Conservation (phyloP, 768 basidiomycete species). For the Favolaschia claudopus region DNA sequence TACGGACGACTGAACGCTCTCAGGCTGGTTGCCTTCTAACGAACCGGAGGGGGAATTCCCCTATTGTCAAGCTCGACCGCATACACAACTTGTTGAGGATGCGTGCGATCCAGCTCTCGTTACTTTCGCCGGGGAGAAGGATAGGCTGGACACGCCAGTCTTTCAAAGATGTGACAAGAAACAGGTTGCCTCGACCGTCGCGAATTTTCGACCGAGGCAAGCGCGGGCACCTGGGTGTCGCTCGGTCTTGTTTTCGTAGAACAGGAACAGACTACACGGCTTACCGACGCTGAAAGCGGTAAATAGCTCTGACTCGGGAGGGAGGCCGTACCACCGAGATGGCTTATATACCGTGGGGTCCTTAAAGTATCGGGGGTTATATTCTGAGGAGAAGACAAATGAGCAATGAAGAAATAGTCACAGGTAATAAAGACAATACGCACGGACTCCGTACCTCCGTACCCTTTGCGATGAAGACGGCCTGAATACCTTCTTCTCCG, state of each 20-base stretch:
- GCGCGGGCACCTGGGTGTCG: conserved; percentile 45
- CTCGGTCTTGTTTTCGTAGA: no score
- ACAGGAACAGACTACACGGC: no score
- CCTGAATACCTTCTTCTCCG: conserved; percentile 32
- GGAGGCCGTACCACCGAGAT: conserved; percentile 54
- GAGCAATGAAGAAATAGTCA: conserved; percentile 3
- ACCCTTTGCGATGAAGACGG: conserved; percentile 31
- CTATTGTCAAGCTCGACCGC: no score
- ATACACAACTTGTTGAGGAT: no score
- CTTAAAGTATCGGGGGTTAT: conserved; percentile 57
- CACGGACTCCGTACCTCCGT: conserved; percentile 31
- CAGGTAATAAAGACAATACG: conserved; percentile 31
- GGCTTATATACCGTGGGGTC: conserved; percentile 56
- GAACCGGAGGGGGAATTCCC: no score
- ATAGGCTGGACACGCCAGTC: background rate
- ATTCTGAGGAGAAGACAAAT: conserved; percentile 40
- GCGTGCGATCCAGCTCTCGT: no score
- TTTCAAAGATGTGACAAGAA: conserved; percentile 40
- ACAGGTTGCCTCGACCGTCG: conserved; percentile 50
- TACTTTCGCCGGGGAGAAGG: no score
- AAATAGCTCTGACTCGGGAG: conserved; percentile 49
- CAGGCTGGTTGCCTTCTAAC: no score
- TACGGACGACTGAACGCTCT: no score
- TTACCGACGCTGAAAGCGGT: conserved; percentile 55
- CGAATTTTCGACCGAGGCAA: conserved; percentile 56